Base-by-base conservation (phyloP, 257 asterid genomes). In the Solanum lycopersicoides region DNA sequence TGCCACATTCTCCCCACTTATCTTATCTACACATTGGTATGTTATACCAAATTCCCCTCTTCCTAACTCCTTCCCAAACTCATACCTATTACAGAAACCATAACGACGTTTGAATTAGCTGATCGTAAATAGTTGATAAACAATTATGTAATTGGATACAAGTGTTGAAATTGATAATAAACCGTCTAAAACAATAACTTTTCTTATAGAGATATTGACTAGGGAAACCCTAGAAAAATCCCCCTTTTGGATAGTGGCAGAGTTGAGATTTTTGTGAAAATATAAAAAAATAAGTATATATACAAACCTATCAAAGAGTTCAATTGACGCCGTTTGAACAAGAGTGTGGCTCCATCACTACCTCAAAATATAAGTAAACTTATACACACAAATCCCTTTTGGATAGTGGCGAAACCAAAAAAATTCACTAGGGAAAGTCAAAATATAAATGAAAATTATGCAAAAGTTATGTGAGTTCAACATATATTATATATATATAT, bases 41-140 rank as follows among this genome's bases (percentile, higher is more conserved):
- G 98, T 96, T 28, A 96, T 89, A 28, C 99, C 99, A 32, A 96
- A 96, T 87, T 95, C 99, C 11, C 99, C 98, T 90, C 98, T 90
- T 37, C 98, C 99, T 3, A 96, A 90, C 89, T 96, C 98, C 83
- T 91, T 92, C 25, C 99, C 98, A 20, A 96, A 90, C 3, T 88
- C 28, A n/a, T 94, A 96, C 13, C 85, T 91, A 30, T 2, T 15
- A 77, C 8, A 74, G 37, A 6, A 37, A 9, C 3, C 12, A 23
- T 37, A 53, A 32, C 0, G 5, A 1, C 9, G 8, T 65, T 65
- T 12, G 73, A 7, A 28, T 68, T 68, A 68, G 3, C 21, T 28
- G 74, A 66, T 5, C 3, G 35, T 66, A 28, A 68, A 68, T 28
- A 68, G 3, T 7, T 65, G 32, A 12, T 53, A 16, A 53, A 53